These are phyloP conservation scores for Metarhizium album DNA, from an alignment of 2,329 filamentous ascomycete species.

Conservation along the genomic window DNA sequence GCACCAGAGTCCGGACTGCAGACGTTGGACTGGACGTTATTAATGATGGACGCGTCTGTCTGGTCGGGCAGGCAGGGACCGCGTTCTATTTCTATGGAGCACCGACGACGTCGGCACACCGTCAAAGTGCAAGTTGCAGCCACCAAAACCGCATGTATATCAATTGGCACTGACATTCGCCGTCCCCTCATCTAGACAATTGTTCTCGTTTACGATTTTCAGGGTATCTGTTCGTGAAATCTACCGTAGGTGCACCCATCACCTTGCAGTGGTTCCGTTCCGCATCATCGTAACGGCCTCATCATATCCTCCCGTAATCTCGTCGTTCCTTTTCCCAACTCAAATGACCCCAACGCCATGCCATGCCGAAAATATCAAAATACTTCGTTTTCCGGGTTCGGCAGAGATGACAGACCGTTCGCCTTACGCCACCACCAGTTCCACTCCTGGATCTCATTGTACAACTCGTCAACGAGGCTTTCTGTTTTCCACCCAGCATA, in stretches of 20 bases:
- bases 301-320: too few relatives aligned
- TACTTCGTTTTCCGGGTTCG: not conserved
- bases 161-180: too few relatives aligned
- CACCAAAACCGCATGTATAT: too few relatives aligned
- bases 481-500: constrained; percentile 20
- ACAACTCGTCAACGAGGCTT: constrained; percentile 21
- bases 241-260: too few relatives aligned
- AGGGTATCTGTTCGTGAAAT: too few relatives aligned
- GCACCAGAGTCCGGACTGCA: too few relatives aligned
- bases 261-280: too few relatives aligned
- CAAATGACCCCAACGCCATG: not conserved
- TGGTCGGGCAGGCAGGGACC: not conserved
- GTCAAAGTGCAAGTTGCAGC: too few relatives aligned
- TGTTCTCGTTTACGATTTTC: too few relatives aligned
- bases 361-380: constrained; percentile 6
- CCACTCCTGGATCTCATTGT: constrained; percentile 22
- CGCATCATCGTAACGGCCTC: too few relatives aligned
- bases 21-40: too few relatives aligned
- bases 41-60: not conserved
- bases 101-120: not conserved
- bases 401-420: not conserved
- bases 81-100: not conserved
- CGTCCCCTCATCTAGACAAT: too few relatives aligned
- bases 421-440: constrained; percentile 20
- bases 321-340: not conserved